Base-by-base conservation (phyloP, 2,329 filamentous ascomycete species). In the Coniochaeta sp. region DNA sequence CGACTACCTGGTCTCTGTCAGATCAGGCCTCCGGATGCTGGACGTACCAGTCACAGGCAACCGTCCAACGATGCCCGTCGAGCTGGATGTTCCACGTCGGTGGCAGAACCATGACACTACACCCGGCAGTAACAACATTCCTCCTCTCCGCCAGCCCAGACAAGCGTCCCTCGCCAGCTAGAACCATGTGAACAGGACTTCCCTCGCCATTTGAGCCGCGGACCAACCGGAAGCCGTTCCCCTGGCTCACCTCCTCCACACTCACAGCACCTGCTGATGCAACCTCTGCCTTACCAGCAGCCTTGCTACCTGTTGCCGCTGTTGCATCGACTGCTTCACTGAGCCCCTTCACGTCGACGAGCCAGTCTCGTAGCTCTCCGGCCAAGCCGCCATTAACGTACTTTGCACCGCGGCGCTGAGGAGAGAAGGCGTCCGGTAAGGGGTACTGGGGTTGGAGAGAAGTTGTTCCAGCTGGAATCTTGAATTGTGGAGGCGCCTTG, bases 331-430 rank as follows among this genome's bases (percentile, higher is more conserved):
- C 14, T 6, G 18, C 38, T 14, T 42, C 38, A 26, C 38, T 14
- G 7, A 24, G 51, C 1, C 66, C 64, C 54, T 73, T 72, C 35
- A 71, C 65, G 48, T 71, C 69, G 33, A 74, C 65, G 28, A 75
- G 65, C 72, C 72, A 75, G 60, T 71, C 67, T 6, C 71, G 66
- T 8, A 75, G 58, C 52, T 70, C 67, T 2, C 69, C 65, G 3
- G 72, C 72, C 12, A 75, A 63, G 0, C 72, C 71, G 13, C 70
- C 70, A 0, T 67, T 56, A 4, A 71, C 53, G 48, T 72, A 73
- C 55, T 56, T 60, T 1, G 58, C 60, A 28, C 61, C 65, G 26
- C 68, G 63, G 8, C 59, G 60, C 31, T 64, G 67, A 1, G 71
- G 70, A 5, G 71, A 73, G 56, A 73, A 72, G 18, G 58, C 63